Conservation (phyloP, 176 grass and related monocot species). For the Avena sativa region DNA sequence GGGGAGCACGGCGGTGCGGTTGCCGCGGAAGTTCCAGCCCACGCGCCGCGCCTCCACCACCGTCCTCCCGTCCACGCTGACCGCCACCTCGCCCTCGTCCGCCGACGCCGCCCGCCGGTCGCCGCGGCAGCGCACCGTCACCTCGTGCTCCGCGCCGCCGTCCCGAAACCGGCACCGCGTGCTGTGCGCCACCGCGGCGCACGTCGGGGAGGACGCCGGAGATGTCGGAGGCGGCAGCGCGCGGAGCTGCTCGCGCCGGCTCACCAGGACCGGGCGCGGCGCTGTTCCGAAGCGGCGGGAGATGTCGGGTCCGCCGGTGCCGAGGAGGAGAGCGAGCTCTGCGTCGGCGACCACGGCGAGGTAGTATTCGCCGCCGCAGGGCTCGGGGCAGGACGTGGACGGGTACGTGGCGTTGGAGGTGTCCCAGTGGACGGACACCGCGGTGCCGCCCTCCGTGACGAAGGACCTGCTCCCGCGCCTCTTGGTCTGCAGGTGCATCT, state of each 20-base stretch:
- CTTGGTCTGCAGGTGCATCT: constrained; percentile 47
- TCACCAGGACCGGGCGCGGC: constrained; percentile 38
- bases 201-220: neutral
- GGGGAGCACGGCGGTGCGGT: constrained; percentile 65
- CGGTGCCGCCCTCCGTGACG: constrained; percentile 57
- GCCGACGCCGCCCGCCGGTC: constrained; percentile 42
- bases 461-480: constrained; percentile 62
- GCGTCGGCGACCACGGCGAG: constrained; percentile 64
- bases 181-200: constrained; percentile 38
- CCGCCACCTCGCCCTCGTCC: constrained; percentile 69
- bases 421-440: constrained; percentile 71
- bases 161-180: constrained; percentile 73
- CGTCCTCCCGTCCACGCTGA: constrained; percentile 71
- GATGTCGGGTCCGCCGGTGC: constrained; percentile 49
- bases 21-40: constrained; percentile 87
- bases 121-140: constrained; percentile 71
- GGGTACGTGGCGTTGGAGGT: constrained; percentile 57
- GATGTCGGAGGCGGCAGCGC: neutral
- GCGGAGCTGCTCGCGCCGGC: constrained; percentile 74
- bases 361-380: constrained; percentile 62
- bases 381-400: constrained; percentile 46
- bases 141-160: constrained; percentile 74
- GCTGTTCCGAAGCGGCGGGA: constrained; percentile 31
- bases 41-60: constrained; percentile 66
- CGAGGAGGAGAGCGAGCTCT: constrained; percentile 67